Evolutionary conservation across 306 rosid genomes (phyloP).

Genomic region (Pyrus pyrifolia): DNA sequence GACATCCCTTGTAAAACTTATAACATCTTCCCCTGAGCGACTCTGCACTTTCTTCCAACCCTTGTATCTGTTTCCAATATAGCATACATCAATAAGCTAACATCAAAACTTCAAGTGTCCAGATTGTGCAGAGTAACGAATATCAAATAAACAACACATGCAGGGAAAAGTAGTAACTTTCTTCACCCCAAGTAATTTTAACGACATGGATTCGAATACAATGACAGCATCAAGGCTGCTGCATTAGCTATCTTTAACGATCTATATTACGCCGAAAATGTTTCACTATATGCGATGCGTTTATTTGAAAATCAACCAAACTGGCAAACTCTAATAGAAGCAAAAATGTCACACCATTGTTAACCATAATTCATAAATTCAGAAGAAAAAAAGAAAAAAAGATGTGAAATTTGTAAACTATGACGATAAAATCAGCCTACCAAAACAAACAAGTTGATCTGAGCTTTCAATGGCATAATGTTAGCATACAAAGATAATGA

Average conservation of each 20-base stretch:
- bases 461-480: background rate
- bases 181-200: background rate
- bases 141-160: background rate
- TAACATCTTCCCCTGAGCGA: conserved; percentile 83
- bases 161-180: background rate
- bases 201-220: background rate
- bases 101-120: background rate
- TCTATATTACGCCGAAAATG: background rate
- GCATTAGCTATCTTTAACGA: too few species aligned
- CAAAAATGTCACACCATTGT: background rate
- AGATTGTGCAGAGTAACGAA: background rate
- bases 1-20: conserved; percentile 88
- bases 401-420: background rate
- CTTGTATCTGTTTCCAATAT: conserved; percentile 63
- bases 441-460: background rate
- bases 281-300: background rate
- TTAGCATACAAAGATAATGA: background rate
- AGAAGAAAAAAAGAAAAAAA: background rate
- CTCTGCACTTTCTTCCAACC: conserved; percentile 95
- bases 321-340: background rate
- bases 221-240: background rate
- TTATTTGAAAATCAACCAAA: background rate
- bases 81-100: conserved; percentile 1
- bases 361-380: background rate
- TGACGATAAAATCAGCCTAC: background rate